Conservation (phyloP, 768 basidiomycete species). For the Gymnopilus junonius region DNA sequence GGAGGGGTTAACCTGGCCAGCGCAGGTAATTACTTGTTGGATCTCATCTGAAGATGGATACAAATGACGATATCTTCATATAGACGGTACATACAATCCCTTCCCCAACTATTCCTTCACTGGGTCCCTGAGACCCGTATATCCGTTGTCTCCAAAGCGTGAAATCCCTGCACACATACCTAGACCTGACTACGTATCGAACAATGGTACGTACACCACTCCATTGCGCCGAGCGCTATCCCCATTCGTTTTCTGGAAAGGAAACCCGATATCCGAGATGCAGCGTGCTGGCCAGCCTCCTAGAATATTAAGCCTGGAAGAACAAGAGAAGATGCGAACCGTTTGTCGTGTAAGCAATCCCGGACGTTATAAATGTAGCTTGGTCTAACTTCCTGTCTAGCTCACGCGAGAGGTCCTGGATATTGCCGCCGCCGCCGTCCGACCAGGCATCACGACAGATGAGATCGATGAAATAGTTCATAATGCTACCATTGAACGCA, state of each 20-base stretch:
- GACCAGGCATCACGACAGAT: conserved; percentile 95
- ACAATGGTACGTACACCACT: conserved; percentile 36
- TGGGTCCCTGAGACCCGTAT: conserved; percentile 78
- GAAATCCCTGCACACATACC: conserved; percentile 82
- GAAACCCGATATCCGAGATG: conserved; percentile 62
- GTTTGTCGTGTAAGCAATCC: conserved; percentile 74
- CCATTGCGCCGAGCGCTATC: conserved; percentile 18
- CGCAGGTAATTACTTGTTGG: neutral
- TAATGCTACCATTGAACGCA: conserved; percentile 85
- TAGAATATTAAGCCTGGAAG: conserved; percentile 66
- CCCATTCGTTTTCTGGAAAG: conserved; percentile 38
- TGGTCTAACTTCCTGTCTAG: conserved; percentile 43
- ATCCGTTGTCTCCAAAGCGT: conserved; percentile 85
- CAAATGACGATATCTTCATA: neutral
- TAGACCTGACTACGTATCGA: conserved; percentile 85
- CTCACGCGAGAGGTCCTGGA: conserved; percentile 93
- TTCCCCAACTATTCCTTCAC: conserved; percentile 81
- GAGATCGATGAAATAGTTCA: conserved; percentile 95
- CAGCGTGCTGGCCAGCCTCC: conserved; percentile 63
- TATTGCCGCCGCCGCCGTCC: conserved; percentile 81
- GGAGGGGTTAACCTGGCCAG: conserved; percentile 21
- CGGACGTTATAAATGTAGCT: neutral
- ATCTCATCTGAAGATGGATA: neutral
- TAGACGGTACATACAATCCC: conserved; percentile 81
- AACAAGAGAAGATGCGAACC: conserved; percentile 88